A percentile compares a stretch with the other conserved stretches of the same genome.
phyloP scores from a whole-genome alignment of 2,329 filamentous ascomycete genomes.

The Scopulariopsis brevicaulis region DNA sequence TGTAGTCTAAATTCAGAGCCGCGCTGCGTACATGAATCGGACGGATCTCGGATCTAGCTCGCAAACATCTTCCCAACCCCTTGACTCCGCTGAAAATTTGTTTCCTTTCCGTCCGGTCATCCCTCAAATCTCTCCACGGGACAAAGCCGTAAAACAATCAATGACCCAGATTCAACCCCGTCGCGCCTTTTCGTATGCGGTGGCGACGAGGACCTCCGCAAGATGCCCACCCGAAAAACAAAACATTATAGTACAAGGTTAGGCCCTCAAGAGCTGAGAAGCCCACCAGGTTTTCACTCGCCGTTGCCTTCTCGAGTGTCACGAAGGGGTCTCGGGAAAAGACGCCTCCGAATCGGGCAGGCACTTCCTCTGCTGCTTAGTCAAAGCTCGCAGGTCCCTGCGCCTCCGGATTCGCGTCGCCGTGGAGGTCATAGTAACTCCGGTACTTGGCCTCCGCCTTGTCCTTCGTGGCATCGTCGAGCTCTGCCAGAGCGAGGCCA shows the following conservation, averaged over 20 bases:
- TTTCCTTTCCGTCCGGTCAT: background rate
- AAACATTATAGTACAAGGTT: background rate
- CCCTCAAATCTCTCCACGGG: background rate
- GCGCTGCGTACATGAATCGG: background rate
- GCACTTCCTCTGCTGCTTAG: conserved; percentile 14
- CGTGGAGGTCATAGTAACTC: conserved; percentile 41
- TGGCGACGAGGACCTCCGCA: background rate
- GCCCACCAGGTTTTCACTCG: background rate
- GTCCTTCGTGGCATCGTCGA: conserved; percentile 37
- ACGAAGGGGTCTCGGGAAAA: background rate
- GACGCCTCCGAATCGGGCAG: background rate
- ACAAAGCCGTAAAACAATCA: background rate
- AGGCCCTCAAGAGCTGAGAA: background rate
- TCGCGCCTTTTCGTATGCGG: background rate
- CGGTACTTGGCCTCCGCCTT: conserved; percentile 40
- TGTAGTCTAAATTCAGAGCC: background rate
- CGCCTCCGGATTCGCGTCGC: conserved; percentile 30
- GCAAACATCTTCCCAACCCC: background rate
- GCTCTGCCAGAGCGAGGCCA: conserved; percentile 24
- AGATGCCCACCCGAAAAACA: background rate
- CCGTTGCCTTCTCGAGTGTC: background rate
- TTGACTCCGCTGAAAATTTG: background rate
- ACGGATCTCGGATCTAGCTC: background rate
- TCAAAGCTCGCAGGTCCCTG: conserved; percentile 41
- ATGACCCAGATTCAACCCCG: background rate